Evolutionary conservation across 306 rosid species (phyloP).

Genomic region (Urtica urens): DNA sequence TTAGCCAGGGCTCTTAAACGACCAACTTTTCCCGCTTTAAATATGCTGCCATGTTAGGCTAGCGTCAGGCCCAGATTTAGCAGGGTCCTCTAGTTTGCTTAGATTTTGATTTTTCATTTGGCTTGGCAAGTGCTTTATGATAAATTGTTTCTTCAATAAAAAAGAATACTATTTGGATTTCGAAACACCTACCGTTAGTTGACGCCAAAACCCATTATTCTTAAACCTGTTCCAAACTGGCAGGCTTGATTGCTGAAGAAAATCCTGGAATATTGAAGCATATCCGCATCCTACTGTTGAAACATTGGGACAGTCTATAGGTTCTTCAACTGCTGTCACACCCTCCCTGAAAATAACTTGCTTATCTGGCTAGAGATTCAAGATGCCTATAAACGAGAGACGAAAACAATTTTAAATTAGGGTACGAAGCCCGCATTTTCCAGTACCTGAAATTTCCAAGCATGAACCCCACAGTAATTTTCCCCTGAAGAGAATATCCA

Average conservation of each 20-base stretch:
- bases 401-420: constrained; percentile 4
- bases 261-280: constrained; percentile 81
- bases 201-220: constrained; percentile 94
- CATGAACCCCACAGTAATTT: constrained; percentile 84
- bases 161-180: constrained; percentile 7
- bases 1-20: too few species aligned
- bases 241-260: constrained; percentile 57
- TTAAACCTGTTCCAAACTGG: constrained; percentile 93
- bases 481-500: constrained; percentile 72
- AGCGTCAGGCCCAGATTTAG: too few species aligned
- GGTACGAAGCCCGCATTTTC: constrained; percentile 16
- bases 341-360: constrained; percentile 61
- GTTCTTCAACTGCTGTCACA: constrained; percentile 90
- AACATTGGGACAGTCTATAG: constrained; percentile 81
- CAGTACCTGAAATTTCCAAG: constrained; percentile 89
- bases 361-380: constrained; percentile 21
- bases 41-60: too few species aligned
- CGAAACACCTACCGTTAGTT: constrained; percentile 53
- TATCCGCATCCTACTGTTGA: constrained; percentile 58
- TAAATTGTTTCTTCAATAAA: too few species aligned
- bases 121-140: too few species aligned
- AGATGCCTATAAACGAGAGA: not conserved
- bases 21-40: too few species aligned
- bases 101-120: too few species aligned
- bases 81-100: too few species aligned